Evolutionary conservation across 208 protist genomes (phyloP), one percentile per base, ranked within the genome.

Genomic region (Leptomonas pyrrhocoris): DNA sequence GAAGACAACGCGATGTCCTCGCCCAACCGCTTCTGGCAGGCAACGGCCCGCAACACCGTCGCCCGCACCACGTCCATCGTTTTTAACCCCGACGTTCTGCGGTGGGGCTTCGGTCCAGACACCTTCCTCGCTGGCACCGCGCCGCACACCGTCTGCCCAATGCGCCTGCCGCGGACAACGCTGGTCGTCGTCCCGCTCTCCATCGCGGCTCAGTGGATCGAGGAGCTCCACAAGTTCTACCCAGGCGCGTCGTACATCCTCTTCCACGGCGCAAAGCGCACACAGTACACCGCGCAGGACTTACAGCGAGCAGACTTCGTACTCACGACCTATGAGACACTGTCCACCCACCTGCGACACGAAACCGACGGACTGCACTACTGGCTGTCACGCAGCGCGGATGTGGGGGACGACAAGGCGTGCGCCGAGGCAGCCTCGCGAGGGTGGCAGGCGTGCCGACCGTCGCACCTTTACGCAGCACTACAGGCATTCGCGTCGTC

Each of bases 271-370:
- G 30, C 58, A 19, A 79, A 78, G 53, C 81, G 79, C 3, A 42
- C 54, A 13, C 67, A 68, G 30, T 88, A 84, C 69, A 82, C 79
- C 28, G 67, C 62, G 28, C 67, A 65, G 5, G 76, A 90, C 58
- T 56, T 87, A 40, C 46, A 38, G 18, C 30, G 53, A 0, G 81
- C 79, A 2, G 85, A 90, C 65, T 84, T 90, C 57, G 80, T 90
- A 50, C 60, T 90, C 65, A 87, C 85, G 13, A 88, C 81, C n/a
- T 90, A 88, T 73, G 85, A 90, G 53, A 90, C 85, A 6, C 54
- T 90, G 58, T 74, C 73, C 0, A 74, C 58, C 18, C 79, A 87
- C 49, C 71, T 90, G 58, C 78, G 85, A 2, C 68, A 74, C 16
- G 85, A 90, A 50, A 58, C 58, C 18, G 49, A 77, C 21, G 56